Percentiles rank a stretch among this genome's conserved stretches.
phyloP scores from a whole-genome alignment of 2,329 filamentous ascomycete genomes.

The Cladobotryum protrusum region DNA sequence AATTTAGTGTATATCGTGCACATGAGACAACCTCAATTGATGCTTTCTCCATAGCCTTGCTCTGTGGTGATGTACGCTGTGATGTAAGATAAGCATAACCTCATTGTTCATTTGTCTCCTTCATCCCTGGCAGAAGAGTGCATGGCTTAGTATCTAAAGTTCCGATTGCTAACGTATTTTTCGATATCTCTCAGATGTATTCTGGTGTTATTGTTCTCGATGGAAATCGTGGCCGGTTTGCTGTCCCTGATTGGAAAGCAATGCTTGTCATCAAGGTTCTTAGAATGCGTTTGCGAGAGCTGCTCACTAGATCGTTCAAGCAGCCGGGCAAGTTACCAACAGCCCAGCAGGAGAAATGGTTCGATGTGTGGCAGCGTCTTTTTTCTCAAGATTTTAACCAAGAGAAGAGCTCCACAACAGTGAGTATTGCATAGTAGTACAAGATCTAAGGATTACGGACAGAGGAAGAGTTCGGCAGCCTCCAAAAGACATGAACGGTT shows the following conservation, averaged over 20 bases:
- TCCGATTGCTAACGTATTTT: neutral
- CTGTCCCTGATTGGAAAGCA: constrained; percentile 81
- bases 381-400: constrained; percentile 50
- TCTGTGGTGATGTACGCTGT: constrained; percentile 84
- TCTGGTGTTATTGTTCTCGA: constrained; percentile 82
- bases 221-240: constrained; percentile 78
- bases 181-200: constrained; percentile 55
- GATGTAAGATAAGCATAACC: constrained; percentile 49
- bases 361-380: constrained; percentile 67
- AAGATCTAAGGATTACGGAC: neutral
- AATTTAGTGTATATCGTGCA: constrained; percentile 70
- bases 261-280: constrained; percentile 84
- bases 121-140: neutral
- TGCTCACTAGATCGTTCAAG: constrained; percentile 66
- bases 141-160: neutral
- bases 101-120: neutral
- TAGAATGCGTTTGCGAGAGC: constrained; percentile 65
- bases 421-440: constrained; percentile 23
- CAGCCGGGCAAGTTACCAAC: constrained; percentile 57
- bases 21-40: constrained; percentile 81
- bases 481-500: neutral
- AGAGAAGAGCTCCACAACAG: constrained; percentile 21
- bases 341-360: constrained; percentile 64
- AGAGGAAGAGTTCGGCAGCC: neutral
- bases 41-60: constrained; percentile 72